Evolutionary conservation across 2,329 filamentous ascomycete genomes (phyloP), one percentile per base, ranked within the genome.

Genomic region (Aureobasidium vineae): DNA sequence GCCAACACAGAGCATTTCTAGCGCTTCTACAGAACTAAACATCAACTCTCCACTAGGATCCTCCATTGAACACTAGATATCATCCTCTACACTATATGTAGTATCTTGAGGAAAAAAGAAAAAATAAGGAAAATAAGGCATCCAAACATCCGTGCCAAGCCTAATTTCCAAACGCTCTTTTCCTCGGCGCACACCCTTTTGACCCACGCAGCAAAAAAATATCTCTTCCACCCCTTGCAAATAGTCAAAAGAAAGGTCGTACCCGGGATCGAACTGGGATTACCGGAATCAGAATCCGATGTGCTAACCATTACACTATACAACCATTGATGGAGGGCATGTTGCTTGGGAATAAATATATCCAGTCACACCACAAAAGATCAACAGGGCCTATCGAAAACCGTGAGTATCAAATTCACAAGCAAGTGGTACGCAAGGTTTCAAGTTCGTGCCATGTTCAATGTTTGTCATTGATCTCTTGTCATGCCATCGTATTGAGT

Each of bases 301-400:
- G 63, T 65, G 63, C 63, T 65, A 65, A 57, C 63, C 63, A 65
- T 65, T 65, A 65, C 63, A 65, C 63, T 54, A 65, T 65, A 65
- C 63, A 65, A 65, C 63, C 63, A 53, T n/a, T 40, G 16, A 53
- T 54, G 38, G 38, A 40, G 49, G 26, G 26, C 49, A n/a, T 52
- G 49, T 52, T 52, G 23, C 7, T 10, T 33, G 31, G 1, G 7
- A 7, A 33, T 8, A 7, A 8, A 3, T 33, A 33, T 33, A 33
- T 8, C 8, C 5, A 33, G 1, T 33, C 8, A 33, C 31, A 33
- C 1, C 7, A 33, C 6, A 33, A 7, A 1, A 33, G 31, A 33
- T 33, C 3, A 8, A 6, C 31, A 6, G 6, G 4, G 8, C 33
- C 33, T 33, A 8, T 33, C 2, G 33, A 33, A 2, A 33, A 2